Base-by-base conservation (phyloP, 768 basidiomycete species). In the Trametes villosa region DNA sequence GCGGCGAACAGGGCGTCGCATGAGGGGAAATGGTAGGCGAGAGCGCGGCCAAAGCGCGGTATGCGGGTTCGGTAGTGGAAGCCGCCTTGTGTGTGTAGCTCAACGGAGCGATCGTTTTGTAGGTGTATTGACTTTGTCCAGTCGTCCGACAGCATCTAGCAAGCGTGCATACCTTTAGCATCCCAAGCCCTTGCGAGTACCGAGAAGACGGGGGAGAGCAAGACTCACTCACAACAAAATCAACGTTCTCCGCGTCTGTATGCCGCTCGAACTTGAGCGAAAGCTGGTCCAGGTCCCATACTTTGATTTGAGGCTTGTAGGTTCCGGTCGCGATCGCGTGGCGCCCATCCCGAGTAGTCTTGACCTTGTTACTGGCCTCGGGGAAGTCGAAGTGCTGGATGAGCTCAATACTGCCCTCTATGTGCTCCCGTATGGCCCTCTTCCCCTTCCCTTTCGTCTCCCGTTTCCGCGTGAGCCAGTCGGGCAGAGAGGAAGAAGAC, bases 81-180 rank as follows among this genome's bases (percentile, higher is more conserved):
- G 0, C 94, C 94, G 46, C 91, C 86, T 72, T 98, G 97, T 0
- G 93, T 96, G 72, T 99, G 97, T 6, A 99, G 79, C 69, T 95
- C 93, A 56, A 99, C 74, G 5, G 92, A 92, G n/a, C 97, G 88
- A 78, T 98, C 95, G 50, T 89, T 89, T 81, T 98, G 97, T 2
- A 99, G 83, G 72, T 97, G 95, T 63, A 98, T 82, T n/a, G 92
- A 89, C 73, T 98, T 98, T 8, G 96, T 98, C 96, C 96, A 98
- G 79, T 98, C 96, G 70, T 96, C 92, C 1, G 96, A 98, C 9
- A 98, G 81, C 67, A 94, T 88, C 95, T 97, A 74, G 8, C 8
- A 22, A 30, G 22, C 33, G n/a, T 31, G 22, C 13, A 41, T 17
- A 47, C 34, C n/a, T 38, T 49, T 40, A 51, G 44, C 31, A 31